These are phyloP conservation scores for Bretziella fagacearum DNA, from an alignment of 2,329 filamentous ascomycete genomes.

Conservation along the genomic window DNA sequence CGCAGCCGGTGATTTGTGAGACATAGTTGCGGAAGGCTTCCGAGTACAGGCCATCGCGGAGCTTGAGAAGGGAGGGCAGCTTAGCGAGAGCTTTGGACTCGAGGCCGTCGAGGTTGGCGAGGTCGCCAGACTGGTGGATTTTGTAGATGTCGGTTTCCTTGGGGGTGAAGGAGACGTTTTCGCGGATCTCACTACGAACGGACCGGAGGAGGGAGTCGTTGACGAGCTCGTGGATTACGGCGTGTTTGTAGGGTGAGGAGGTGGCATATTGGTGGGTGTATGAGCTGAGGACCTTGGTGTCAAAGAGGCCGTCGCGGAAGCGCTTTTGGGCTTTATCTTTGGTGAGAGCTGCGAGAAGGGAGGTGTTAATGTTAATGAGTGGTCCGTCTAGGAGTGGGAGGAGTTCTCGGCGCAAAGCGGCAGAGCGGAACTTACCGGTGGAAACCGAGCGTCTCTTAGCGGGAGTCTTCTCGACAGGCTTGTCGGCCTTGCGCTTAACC, in stretches of 20 bases:
- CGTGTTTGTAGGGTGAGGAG: conserved; percentile 71
- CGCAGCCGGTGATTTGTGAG: conserved; percentile 68
- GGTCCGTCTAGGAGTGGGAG: not conserved
- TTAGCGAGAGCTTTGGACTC: conserved; percentile 72
- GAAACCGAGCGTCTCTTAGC: conserved; percentile 36
- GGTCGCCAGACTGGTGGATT: conserved; percentile 94
- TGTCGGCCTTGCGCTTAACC: conserved; percentile 40
- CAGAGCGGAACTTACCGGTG: conserved; percentile 23
- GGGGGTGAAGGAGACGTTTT: conserved; percentile 86
- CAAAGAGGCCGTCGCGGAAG: conserved; percentile 52
- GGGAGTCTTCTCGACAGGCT: conserved; percentile 27
- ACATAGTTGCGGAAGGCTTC: conserved; percentile 77
- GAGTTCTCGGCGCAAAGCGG: conserved; percentile 11
- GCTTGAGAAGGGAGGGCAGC: conserved; percentile 70
- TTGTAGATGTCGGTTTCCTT: conserved; percentile 99
- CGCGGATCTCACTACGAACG: conserved; percentile 75
- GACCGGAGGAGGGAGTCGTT: conserved; percentile 65
- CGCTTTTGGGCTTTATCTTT: conserved; percentile 29
- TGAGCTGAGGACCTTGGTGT: conserved; percentile 35
- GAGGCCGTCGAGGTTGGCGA: conserved; percentile 90
- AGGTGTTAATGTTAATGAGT: not conserved
- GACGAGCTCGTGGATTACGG: conserved; percentile 70
- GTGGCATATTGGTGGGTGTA: conserved; percentile 46
- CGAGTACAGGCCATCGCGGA: conserved; percentile 93
- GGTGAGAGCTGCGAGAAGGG: conserved; percentile 9